Base-by-base conservation (phyloP, 352 stramenopile species). In the Pythium plurisporium region DNA sequence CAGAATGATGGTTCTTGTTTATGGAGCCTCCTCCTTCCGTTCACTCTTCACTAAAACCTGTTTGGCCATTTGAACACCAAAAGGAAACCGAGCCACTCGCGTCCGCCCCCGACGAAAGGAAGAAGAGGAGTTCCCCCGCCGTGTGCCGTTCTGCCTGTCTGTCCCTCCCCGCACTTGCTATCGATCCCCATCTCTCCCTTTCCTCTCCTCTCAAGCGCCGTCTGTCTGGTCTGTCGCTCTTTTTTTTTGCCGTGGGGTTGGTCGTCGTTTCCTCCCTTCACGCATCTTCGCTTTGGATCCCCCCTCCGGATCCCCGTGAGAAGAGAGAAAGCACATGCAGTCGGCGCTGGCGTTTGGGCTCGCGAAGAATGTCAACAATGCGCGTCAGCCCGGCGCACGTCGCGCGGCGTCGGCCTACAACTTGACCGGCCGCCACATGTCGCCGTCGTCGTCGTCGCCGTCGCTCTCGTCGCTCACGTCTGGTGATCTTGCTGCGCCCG, bases 331-430 rank as follows among this genome's bases (percentile, higher is more conserved):
- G 10, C 49, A 37, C 45, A 89, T 89, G 79, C 74, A 85, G 62
- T 76, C 64, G 48, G 67, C 74, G 14, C 74, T 89, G 43, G 59
- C 73, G 37, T 73, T 80, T 40, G 74, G 72, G 0, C 60, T 86
- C 52, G 72, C 79, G 47, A 89, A 86, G 64, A 86, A 80, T 72
- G 78, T 85, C 61, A 87, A 82, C 61, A 87, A 80, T 42, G 51
- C 70, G 22, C 59, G 82, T 36, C 73, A 59, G 33, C 51, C 73
- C 15, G 64, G 67, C 34, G 77, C 79, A 46, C 70, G 77, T 25
- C 74, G 76, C 30, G 79, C 73, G n/a, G 79, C 76, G 59, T 77
- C 74, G 22, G 79, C 74, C 44, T 85, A 82, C 48, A 78, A 87
- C 48, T 55, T 89, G 45, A 64, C 67, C 42, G 78, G 75, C 9